Evolutionary conservation across 2,329 filamentous ascomycete species (phyloP).

Genomic region (Alternaria panax): DNA sequence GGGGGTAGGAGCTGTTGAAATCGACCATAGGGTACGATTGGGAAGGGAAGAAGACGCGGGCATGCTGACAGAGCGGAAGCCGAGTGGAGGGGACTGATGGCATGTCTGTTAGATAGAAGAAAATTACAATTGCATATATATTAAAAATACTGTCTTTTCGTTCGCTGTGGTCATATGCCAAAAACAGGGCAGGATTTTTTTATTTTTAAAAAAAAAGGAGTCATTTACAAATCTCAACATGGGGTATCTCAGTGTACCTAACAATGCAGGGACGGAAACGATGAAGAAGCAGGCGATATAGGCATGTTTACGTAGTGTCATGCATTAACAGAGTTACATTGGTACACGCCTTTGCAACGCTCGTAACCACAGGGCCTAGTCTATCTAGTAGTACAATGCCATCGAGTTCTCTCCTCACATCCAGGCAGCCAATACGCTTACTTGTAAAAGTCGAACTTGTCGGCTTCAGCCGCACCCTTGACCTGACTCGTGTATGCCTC

Average conservation of each 20-base stretch:
- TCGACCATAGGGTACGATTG: background rate
- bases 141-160: background rate
- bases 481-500: constrained; percentile 98
- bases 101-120: constrained; percentile 12
- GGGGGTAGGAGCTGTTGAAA: background rate
- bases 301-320: background rate
- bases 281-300: background rate
- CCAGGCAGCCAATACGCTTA: constrained; percentile 23
- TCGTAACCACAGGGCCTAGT: constrained; percentile 1
- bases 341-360: background rate
- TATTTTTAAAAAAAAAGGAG: no score
- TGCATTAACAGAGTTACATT: background rate
- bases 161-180: background rate
- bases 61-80: background rate
- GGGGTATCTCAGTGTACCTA: no score
- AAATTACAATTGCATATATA: constrained; percentile 14
- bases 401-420: background rate
- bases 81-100: background rate
- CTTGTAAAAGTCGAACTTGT: constrained; percentile 76
- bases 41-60: background rate
- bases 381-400: constrained; percentile 34
- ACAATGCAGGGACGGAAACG: no score
- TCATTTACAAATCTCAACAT: background rate
- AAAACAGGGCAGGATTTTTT: background rate
- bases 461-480: constrained; percentile 77